Base-by-base conservation (phyloP, 2,329 filamentous ascomycete species). In the Tolypocladium tropicale region DNA sequence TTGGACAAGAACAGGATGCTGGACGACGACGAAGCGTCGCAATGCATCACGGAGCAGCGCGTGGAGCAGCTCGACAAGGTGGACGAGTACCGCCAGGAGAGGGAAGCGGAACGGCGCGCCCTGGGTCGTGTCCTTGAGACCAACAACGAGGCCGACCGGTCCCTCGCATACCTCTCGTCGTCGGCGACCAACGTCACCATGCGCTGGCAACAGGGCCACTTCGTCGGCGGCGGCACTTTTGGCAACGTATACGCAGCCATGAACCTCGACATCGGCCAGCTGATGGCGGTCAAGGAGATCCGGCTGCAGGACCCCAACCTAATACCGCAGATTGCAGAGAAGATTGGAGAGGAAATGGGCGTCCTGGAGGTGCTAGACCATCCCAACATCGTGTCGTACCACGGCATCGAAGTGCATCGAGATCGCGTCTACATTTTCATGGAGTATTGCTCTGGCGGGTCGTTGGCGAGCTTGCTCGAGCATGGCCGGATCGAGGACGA, bases 371-470 rank as follows among this genome's bases (percentile, higher is more conserved):
- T 96, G 1, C 80, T 99, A 50, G 92, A 99, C 67, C 94, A 99
- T 68, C 94, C 94, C 25, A 99, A 99, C 68, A 90, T 99, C 59
- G 95, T 99, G 25, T 93, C 91, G 11, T 99, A 99, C 73, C 94
- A 94, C 67, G 94, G 94, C 57, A 97, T 99, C 66, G 94, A 99
- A 71, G 94, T 96, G 3, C 94, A 99, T 72, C 84, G 94, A 60
- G 94, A 99, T 77, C 94, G 96, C 68, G 94, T 99, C n/a, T 99
- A 97, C 72, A 96, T 99, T 63, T 99, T 99, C 70, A 99, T 99
- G 94, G 94, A 99, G 72, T 97, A 95, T 72, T 99, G 94, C 71
- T 95, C 91, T 5, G 93, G 94, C 53, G 94, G 94, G 23, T 97
- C 93, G 18, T 78, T 99, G 52, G 92, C 94, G 46, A 88, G 83